Conservation (phyloP, 2,329 filamentous ascomycete genomes). For the Claviceps africana region DNA sequence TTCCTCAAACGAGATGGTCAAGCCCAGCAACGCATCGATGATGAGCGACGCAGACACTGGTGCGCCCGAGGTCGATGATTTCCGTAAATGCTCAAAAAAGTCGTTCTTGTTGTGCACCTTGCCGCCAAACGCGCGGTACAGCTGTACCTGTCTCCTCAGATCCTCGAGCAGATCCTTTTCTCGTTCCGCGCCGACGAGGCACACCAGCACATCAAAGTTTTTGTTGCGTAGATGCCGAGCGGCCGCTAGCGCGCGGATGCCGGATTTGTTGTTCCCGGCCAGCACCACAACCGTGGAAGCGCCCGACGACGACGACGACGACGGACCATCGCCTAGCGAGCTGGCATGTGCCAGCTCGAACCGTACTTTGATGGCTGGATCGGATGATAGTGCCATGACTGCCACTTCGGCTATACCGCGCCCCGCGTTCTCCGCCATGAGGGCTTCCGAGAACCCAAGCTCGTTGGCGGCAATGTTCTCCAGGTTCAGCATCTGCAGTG, state of each 20-base stretch:
- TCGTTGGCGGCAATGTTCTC: slow-evolving; percentile 85
- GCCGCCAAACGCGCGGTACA: slow-evolving; percentile 74
- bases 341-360: slow-evolving; percentile 28
- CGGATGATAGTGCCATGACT: slow-evolving; percentile 49
- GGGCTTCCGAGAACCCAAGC: slow-evolving; percentile 71
- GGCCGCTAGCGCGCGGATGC: slow-evolving; percentile 70
- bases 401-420: slow-evolving; percentile 78
- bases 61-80: slow-evolving; percentile 22
- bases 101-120: slow-evolving; percentile 49
- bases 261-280: slow-evolving; percentile 91
- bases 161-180: slow-evolving; percentile 70
- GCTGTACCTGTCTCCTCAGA: slow-evolving; percentile 64
- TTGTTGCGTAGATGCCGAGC: slow-evolving; percentile 78
- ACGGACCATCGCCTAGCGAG: slow-evolving; percentile 15
- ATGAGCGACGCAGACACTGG: slow-evolving; percentile 59
- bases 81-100: slow-evolving; percentile 45
- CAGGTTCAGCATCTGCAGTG: slow-evolving; percentile 79
- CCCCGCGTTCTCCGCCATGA: slow-evolving; percentile 85
- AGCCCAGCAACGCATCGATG: slow-evolving; percentile 75
- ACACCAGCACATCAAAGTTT: slow-evolving; percentile 66
- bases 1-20: slow-evolving; percentile 80
- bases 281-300: slow-evolving; percentile 51
- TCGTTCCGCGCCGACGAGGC: slow-evolving; percentile 71
- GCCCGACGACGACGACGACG: slow-evolving; percentile 7
- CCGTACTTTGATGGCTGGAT: slow-evolving; percentile 44